Conservation (phyloP, 768 basidiomycete genomes). For the Candolleomyces efflorescens region DNA sequence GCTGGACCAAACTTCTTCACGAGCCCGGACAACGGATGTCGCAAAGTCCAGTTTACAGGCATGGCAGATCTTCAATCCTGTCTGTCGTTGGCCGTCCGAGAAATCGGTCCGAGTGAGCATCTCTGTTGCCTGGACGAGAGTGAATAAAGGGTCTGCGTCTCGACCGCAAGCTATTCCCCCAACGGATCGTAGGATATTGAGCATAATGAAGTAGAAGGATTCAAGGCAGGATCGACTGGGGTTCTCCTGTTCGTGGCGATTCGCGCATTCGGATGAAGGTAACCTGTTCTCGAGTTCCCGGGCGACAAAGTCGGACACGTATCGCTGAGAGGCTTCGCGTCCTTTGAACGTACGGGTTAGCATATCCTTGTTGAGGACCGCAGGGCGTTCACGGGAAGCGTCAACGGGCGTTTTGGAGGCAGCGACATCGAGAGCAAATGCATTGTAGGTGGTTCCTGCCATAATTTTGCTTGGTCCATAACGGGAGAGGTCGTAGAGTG, state of each 20-base stretch:
- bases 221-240: constrained; percentile 47
- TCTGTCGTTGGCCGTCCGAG: constrained; percentile 52
- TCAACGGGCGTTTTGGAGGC: neutral
- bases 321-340: constrained; percentile 61
- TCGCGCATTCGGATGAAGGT: constrained; percentile 46
- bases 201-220: constrained; percentile 72
- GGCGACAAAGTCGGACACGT: constrained; percentile 57
- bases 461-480: constrained; percentile 71
- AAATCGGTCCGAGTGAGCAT: constrained; percentile 73
- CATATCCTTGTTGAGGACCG: constrained; percentile 4
- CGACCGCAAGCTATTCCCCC: constrained; percentile 69
- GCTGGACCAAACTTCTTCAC: constrained; percentile 58
- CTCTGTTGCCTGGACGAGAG: constrained; percentile 61
- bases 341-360: constrained; percentile 45
- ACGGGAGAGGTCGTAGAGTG: constrained; percentile 70
- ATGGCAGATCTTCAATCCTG: constrained; percentile 34
- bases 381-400: neutral
- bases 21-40: constrained; percentile 39
- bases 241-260: constrained; percentile 29
- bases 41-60: constrained; percentile 43
- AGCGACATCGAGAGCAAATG: constrained; percentile 24
- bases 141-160: constrained; percentile 71
- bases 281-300: constrained; percentile 46
- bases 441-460: constrained; percentile 39
- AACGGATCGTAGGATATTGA: constrained; percentile 66